Evolutionary conservation across 2,329 filamentous ascomycete species (phyloP), one percentile per base, ranked within the genome.

Genomic region (Rhynchosporium agropyri): DNA sequence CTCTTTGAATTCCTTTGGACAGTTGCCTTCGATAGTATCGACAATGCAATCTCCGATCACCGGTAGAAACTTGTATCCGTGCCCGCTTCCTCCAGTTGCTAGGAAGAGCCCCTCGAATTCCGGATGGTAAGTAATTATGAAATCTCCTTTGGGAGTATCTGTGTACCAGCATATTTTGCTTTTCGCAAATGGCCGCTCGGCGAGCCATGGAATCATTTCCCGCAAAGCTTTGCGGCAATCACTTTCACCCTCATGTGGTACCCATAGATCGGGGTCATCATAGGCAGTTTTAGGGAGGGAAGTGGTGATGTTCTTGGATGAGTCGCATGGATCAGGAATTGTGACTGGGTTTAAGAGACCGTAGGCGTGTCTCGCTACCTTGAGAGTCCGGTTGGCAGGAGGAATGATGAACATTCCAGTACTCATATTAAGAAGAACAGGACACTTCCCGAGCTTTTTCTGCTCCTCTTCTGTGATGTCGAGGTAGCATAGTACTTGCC

Each of bases 401-500:
- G 90, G 89, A 66, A 93, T 90, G 73, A 90, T 81, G 79, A 92
- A 94, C 63, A 90, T 81, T 8, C 90, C 90, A 1, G 82, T 85
- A 55, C 81, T 84, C 68, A 93, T 80, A 76, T 92, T 91, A 46
- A 94, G 77, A 28, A 91, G 77, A 1, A 92, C 89, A 0, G 93
- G 93, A 71, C 88, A 86, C 40, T 84, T 77, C 48, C 79, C 79
- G 10, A 97, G 79, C 3, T 76, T 75, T 15, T 79, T 79, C 76
- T 93, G 86, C 76, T 97, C 93, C 4, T 84, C 83, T 15, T 85
- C 78, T 0, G 86, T 89, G 69, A 98, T 83, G 67, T 86, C 81
- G 68, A 97, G 79, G 77, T 96, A 97, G 12, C 84, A 89, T 31
- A 98, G 74, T 0, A 85, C 84, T 72, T 98, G 94, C 13, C 91